Evolutionary conservation across 257 asterid species (phyloP).

Genomic region (Nicotiana paniculata): DNA sequence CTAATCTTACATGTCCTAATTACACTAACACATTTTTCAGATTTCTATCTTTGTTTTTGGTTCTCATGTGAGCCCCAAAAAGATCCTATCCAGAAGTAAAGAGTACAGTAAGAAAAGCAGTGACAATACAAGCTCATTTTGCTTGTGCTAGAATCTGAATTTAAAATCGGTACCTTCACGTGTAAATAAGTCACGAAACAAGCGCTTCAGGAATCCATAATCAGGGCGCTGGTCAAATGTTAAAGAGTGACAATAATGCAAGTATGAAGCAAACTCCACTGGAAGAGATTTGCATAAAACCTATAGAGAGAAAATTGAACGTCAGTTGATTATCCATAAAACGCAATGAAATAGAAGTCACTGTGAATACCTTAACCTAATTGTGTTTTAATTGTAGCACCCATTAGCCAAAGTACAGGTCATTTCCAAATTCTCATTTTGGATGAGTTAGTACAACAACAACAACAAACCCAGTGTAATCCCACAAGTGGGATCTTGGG

Average conservation of each 20-base stretch:
- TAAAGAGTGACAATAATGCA: slow-evolving; percentile 35
- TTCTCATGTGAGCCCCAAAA: background rate
- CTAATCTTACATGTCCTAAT: background rate
- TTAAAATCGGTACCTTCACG: slow-evolving; percentile 22
- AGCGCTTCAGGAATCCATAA: slow-evolving; percentile 35
- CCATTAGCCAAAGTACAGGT: background rate
- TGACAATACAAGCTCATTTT: background rate
- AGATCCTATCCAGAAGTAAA: background rate
- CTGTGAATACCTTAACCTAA: background rate
- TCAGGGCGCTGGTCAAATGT: slow-evolving; percentile 39
- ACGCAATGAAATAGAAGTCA: background rate
- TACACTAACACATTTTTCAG: background rate
- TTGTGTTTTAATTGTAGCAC: background rate
- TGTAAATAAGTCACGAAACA: slow-evolving; percentile 28
- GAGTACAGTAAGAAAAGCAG: background rate
- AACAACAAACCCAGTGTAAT: too few relatives aligned
- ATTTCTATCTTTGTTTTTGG: background rate
- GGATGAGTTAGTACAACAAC: background rate
- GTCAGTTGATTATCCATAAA: background rate
- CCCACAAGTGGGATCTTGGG: too few relatives aligned
- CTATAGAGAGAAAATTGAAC: slow-evolving; percentile 7
- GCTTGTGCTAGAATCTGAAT: slow-evolving; percentile 1
- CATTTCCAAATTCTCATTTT: background rate
- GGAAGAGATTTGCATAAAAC: slow-evolving; percentile 35
- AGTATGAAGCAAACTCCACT: slow-evolving; percentile 41